Percentiles rank a stretch among this genome's conserved stretches.
phyloP scores from a whole-genome alignment of 2,329 filamentous ascomycete genomes.

The Pleomassaria siparia region DNA sequence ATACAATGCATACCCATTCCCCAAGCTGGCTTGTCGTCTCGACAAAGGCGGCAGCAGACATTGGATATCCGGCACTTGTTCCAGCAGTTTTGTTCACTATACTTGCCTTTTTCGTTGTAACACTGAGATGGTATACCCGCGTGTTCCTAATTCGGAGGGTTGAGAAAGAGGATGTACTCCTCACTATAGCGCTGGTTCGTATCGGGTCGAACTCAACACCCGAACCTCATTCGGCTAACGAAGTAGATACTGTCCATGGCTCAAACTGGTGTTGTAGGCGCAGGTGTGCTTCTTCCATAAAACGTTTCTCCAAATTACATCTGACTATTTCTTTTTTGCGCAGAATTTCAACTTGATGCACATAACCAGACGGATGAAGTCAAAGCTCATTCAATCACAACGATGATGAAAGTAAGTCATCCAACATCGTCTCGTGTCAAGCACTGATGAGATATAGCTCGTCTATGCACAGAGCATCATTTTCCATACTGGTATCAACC shows the following conservation, averaged over 20 bases:
- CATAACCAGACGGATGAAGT: not conserved
- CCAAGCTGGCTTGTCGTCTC: slow-evolving; percentile 29
- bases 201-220: not conserved
- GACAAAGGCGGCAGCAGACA: slow-evolving; percentile 21
- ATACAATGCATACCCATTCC: slow-evolving; percentile 8
- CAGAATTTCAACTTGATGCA: slow-evolving; percentile 12
- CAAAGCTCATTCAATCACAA: slow-evolving; percentile 6
- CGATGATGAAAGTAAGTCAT: slow-evolving; percentile 21
- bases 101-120: slow-evolving; percentile 25
- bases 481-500: slow-evolving; percentile 35
- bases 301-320: not conserved
- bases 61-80: slow-evolving; percentile 25
- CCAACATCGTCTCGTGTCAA: not conserved
- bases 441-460: slow-evolving; percentile 19
- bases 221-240: slow-evolving; percentile 3
- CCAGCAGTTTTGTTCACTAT: slow-evolving; percentile 27
- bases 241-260: slow-evolving; percentile 29
- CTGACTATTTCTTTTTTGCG: not conserved
- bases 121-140: slow-evolving; percentile 32
- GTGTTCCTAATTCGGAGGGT: slow-evolving; percentile 6
- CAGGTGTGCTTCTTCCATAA: slow-evolving; percentile 15
- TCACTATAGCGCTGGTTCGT: slow-evolving; percentile 30
- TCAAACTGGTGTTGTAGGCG: slow-evolving; percentile 27
- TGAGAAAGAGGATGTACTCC: slow-evolving; percentile 29
- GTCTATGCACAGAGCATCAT: slow-evolving; percentile 32